phyloP scores from a whole-genome alignment of 2,329 filamentous ascomycete genomes.

The Aureobasidium zeae region DNA sequence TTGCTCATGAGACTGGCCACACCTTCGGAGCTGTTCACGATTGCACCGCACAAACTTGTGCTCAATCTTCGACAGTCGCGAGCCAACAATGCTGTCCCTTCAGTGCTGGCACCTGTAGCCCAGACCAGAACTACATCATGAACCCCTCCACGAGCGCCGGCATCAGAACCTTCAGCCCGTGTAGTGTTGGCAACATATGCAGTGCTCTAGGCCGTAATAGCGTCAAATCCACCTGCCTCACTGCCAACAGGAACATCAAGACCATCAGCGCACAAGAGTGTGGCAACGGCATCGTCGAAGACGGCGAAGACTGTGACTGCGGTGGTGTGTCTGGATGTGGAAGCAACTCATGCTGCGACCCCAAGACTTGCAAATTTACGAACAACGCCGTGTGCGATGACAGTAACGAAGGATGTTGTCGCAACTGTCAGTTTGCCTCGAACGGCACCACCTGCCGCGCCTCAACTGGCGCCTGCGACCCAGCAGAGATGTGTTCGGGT shows the following conservation, averaged over 20 bases:
- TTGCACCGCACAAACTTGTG: slow-evolving; percentile 62
- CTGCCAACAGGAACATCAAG: slow-evolving; percentile 73
- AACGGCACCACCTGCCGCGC: slow-evolving; percentile 67
- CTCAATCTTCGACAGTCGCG: slow-evolving; percentile 48
- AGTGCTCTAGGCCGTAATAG: slow-evolving; percentile 69
- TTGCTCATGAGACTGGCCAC: slow-evolving; percentile 89
- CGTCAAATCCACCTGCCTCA: slow-evolving; percentile 67
- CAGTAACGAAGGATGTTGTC: slow-evolving; percentile 77
- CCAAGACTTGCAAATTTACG: slow-evolving; percentile 78
- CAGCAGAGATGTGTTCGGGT: slow-evolving; percentile 73
- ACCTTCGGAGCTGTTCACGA: slow-evolving; percentile 96
- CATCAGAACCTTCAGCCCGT: slow-evolving; percentile 75
- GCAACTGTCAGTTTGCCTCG: slow-evolving; percentile 57
- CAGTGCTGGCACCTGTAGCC: slow-evolving; percentile 58
- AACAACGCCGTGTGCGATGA: slow-evolving; percentile 68
- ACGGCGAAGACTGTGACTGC: slow-evolving; percentile 92
- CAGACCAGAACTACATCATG: slow-evolving; percentile 79
- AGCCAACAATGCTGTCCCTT: slow-evolving; percentile 75
- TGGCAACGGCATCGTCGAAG: slow-evolving; percentile 93
- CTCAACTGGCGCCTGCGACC: slow-evolving; percentile 74
- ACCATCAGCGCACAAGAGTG: slow-evolving; percentile 79
- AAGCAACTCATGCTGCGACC: slow-evolving; percentile 71
- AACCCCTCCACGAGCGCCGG: slow-evolving; percentile 72
- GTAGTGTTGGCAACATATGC: slow-evolving; percentile 89
- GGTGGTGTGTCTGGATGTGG: slow-evolving; percentile 66